Conservation (phyloP, 2,329 filamentous ascomycete genomes). For the Venturia effusa region DNA sequence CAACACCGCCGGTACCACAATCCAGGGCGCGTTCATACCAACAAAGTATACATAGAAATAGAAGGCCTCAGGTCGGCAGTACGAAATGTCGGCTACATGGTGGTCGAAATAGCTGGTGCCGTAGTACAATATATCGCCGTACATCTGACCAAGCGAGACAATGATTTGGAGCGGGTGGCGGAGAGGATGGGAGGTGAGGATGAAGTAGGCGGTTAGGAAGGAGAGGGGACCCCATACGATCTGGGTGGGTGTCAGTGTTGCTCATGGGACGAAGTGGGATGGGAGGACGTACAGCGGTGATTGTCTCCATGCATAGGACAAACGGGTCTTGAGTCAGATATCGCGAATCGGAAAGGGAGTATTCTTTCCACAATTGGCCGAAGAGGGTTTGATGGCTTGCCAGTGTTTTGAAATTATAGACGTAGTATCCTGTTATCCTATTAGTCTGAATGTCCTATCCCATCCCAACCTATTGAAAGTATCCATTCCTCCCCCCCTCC, state of each 20-base stretch:
- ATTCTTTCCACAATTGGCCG: slow-evolving; percentile 89
- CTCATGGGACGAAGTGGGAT: neutral
- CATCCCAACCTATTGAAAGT: neutral
- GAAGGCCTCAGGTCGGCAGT: slow-evolving; percentile 50
- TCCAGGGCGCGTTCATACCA: slow-evolving; percentile 57
- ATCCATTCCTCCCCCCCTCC: slow-evolving; percentile 34
- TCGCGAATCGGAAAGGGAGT: slow-evolving; percentile 73
- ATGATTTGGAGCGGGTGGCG: slow-evolving; percentile 49
- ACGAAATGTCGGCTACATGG: slow-evolving; percentile 40
- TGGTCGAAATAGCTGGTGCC: slow-evolving; percentile 52
- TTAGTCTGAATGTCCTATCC: neutral
- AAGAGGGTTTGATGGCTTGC: slow-evolving; percentile 60
- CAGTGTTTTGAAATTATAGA: slow-evolving; percentile 56
- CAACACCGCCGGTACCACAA: slow-evolving; percentile 41
- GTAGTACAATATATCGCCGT: slow-evolving; percentile 55
- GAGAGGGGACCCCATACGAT: slow-evolving; percentile 52
- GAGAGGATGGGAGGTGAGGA: slow-evolving; percentile 42
- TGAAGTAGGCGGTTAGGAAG: slow-evolving; percentile 44
- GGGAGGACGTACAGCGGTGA: slow-evolving; percentile 55
- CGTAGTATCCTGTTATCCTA: slow-evolving; percentile 54
- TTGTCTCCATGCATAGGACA: slow-evolving; percentile 75
- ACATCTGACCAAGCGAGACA: slow-evolving; percentile 52
- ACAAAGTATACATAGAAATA: slow-evolving; percentile 60
- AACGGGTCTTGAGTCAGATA: slow-evolving; percentile 76
- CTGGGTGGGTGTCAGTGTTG: slow-evolving; percentile 22